These are phyloP conservation scores for Fusarium graminum DNA, from an alignment of 2,329 filamentous ascomycete genomes.

Conservation along the genomic window DNA sequence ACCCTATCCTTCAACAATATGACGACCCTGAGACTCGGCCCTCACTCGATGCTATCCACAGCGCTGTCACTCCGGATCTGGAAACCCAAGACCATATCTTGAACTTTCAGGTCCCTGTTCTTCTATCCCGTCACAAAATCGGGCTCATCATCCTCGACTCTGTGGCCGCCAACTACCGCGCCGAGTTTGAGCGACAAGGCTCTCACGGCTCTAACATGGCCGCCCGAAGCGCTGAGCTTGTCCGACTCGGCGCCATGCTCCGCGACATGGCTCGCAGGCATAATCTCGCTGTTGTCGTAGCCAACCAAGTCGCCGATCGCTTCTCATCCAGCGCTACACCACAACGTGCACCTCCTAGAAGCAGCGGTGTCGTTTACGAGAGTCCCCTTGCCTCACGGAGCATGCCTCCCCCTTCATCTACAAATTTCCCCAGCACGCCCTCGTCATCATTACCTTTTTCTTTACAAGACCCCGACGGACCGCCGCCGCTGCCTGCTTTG, in stretches of 20 bases:
- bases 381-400: slow-evolving; percentile 65
- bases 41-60: slow-evolving; percentile 81
- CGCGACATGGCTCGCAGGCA: slow-evolving; percentile 80
- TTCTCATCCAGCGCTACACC: slow-evolving; percentile 62
- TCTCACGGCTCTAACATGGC: slow-evolving; percentile 72
- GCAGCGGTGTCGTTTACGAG: slow-evolving; percentile 54
- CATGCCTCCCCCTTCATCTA: slow-evolving; percentile 51
- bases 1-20: slow-evolving; percentile 68
- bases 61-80: slow-evolving; percentile 87
- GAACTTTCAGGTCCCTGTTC: slow-evolving; percentile 89
- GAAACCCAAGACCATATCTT: slow-evolving; percentile 97
- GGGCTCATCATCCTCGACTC: slow-evolving; percentile 91
- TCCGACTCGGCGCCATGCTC: slow-evolving; percentile 80
- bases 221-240: slow-evolving; percentile 80
- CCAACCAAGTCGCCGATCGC: slow-evolving; percentile 95
- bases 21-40: slow-evolving; percentile 56
- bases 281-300: slow-evolving; percentile 86
- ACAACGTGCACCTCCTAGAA: slow-evolving; percentile 41
- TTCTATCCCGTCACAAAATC: slow-evolving; percentile 79
- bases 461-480: slow-evolving; percentile 48
- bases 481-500: slow-evolving; percentile 66
- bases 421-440: slow-evolving; percentile 52
- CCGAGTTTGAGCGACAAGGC: slow-evolving; percentile 79
- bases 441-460: slow-evolving; percentile 58
- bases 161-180: slow-evolving; percentile 94